Percentiles rank a stretch among this genome's conserved stretches.
These are phyloP conservation scores for Wickerhamomyces sydowiorum DNA, from an alignment of 805 yeast species.

Conservation along the genomic window DNA sequence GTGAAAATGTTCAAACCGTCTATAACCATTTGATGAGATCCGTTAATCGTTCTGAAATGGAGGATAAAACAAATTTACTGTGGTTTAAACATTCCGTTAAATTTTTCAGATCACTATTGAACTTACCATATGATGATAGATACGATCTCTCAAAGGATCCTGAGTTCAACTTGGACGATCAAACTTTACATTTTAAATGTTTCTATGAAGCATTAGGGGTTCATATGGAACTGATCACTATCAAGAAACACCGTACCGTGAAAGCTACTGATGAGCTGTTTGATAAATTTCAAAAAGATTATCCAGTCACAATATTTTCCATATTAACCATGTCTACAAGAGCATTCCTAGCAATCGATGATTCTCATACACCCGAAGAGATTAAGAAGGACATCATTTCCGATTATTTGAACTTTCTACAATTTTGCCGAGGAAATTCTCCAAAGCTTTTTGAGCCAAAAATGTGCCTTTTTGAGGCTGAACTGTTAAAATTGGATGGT, in stretches of 20 bases:
- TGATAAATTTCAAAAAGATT: background rate
- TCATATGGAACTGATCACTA: background rate
- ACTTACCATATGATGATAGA: slow-evolving; percentile 14
- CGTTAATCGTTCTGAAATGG: slow-evolving; percentile 9
- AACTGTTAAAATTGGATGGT: slow-evolving; percentile 18
- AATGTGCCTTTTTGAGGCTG: slow-evolving; percentile 29
- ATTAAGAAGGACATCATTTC: slow-evolving; percentile 20
- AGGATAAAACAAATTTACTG: slow-evolving; percentile 4
- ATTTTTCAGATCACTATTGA: slow-evolving; percentile 6
- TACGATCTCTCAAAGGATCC: slow-evolving; percentile 9
- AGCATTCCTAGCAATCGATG: slow-evolving; percentile 9
- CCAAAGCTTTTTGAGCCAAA: slow-evolving; percentile 36
- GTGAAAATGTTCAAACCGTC: slow-evolving; percentile 7
- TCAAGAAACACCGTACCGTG: background rate
- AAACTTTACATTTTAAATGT: slow-evolving; percentile 8
- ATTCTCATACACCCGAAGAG: slow-evolving; percentile 15
- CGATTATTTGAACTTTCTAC: slow-evolving; percentile 21
- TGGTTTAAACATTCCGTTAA: slow-evolving; percentile 11
- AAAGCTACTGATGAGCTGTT: background rate
- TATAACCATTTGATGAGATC: slow-evolving; percentile 10
- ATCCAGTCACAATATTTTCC: slow-evolving; percentile 3
- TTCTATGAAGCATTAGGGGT: slow-evolving; percentile 8
- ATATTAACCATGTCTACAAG: background rate
- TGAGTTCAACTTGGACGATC: background rate
- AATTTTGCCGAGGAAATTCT: slow-evolving; percentile 29